These are phyloP conservation scores for Aspergillus tanneri DNA, from an alignment of 2,329 filamentous ascomycete genomes.

Conservation along the genomic window DNA sequence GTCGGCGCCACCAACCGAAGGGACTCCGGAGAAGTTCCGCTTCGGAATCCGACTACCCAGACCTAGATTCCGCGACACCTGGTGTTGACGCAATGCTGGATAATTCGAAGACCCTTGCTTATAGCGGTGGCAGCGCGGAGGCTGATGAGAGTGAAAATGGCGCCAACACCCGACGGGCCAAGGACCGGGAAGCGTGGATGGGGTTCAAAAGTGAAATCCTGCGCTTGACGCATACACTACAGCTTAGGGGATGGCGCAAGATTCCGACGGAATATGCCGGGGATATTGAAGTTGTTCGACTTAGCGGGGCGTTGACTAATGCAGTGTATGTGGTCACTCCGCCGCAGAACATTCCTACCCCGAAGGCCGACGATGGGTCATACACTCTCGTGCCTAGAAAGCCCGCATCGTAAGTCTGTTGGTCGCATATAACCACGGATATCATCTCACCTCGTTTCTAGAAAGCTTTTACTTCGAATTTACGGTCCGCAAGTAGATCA, in stretches of 20 bases:
- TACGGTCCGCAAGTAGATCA: constrained; percentile 96
- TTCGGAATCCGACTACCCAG: constrained; percentile 81
- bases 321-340: constrained; percentile 93
- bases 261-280: constrained; percentile 57
- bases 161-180: constrained; percentile 54
- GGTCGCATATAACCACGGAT: background rate
- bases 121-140: constrained; percentile 57
- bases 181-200: constrained; percentile 76
- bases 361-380: constrained; percentile 41
- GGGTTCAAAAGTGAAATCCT: constrained; percentile 90
- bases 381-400: constrained; percentile 43
- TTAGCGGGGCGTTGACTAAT: constrained; percentile 90
- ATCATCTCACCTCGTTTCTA: constrained; percentile 23
- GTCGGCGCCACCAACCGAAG: constrained; percentile 38
- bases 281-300: constrained; percentile 48
- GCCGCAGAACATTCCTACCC: constrained; percentile 59
- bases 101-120: constrained; percentile 84
- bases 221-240: constrained; percentile 81
- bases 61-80: constrained; percentile 80
- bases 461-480: constrained; percentile 81
- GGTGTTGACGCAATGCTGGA: constrained; percentile 81
- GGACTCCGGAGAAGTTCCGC: constrained; percentile 53
- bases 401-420: constrained; percentile 52
- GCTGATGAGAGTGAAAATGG: constrained; percentile 45
- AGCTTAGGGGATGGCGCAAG: constrained; percentile 86